Evolutionary conservation across 2,329 filamentous ascomycete genomes (phyloP), one percentile per base, ranked within the genome.

Genomic region (Trichoderma koningiopsis): DNA sequence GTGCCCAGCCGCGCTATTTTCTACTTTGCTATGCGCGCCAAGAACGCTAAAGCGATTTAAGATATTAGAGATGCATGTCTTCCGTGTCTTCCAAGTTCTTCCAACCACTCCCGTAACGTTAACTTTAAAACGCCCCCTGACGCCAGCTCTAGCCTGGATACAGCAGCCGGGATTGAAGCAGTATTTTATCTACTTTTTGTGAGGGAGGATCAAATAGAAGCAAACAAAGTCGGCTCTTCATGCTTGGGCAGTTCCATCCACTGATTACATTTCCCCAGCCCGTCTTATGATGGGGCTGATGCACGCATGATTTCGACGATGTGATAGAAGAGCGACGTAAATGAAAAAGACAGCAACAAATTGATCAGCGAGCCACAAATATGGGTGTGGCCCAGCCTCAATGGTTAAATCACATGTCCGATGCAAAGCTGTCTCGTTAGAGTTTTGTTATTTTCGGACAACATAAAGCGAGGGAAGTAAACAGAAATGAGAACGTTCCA

Each of bases 71-170:
- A 27, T 19, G 4, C 27, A 57, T 57, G 37, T n/a, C 19, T 35
- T 33, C 6, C 40, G 8, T 5, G 24, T 33, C 29, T 58, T 16
- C 24, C 27, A 27, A 2, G 27, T 27, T 27, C 2, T 27, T 27
- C 4, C 22, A 7, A 27, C 29, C 19, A 7, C 47, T 49, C 5
- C 55, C n/a, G 63, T 67, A 67, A 67, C 63, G 63, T 67, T 67
- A 37, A 67, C 55, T 67, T 57, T 52, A 52, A 59, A 35, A 52
- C 22, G 31, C 31, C 55, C 10, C 27, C 59, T 35, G 55, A 59
- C 22, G 16, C 40, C 40, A 43, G 40, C 14, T 22, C 37, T 64
- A 43, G 33, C 49, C 33, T 64, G n/a, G 19, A 43, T n/a, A 19
- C n/a, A 22, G 33, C 24, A 56, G 55, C 16, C 19, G 43, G 47